Evolutionary conservation across 805 yeast genomes (phyloP).

Genomic region (Hanseniaspora taiwanica): DNA sequence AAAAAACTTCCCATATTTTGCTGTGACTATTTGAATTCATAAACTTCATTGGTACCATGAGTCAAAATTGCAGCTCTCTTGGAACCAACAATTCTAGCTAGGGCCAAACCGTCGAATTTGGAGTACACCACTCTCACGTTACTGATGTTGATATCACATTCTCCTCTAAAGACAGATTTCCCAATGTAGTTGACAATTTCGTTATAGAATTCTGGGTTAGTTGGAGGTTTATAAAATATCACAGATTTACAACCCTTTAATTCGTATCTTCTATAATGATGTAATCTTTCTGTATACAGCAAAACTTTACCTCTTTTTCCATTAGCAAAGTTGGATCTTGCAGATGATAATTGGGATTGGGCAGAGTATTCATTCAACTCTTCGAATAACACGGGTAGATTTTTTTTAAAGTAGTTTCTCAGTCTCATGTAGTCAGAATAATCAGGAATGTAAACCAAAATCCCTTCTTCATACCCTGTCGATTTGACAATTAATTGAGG

Average conservation of each 20-base stretch:
- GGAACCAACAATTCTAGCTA: slow-evolving; percentile 78
- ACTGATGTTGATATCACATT: slow-evolving; percentile 42
- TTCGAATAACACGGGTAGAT: slow-evolving; percentile 52
- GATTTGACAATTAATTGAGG: slow-evolving; percentile 49
- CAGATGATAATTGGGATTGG: slow-evolving; percentile 34
- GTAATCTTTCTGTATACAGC: slow-evolving; percentile 89
- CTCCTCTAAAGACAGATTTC: slow-evolving; percentile 35
- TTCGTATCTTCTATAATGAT: slow-evolving; percentile 78
- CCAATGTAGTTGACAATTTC: slow-evolving; percentile 66
- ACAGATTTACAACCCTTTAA: slow-evolving; percentile 75
- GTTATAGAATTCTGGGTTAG: slow-evolving; percentile 70
- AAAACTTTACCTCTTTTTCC: slow-evolving; percentile 44
- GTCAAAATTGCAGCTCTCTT: slow-evolving; percentile 55
- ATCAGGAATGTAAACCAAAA: slow-evolving; percentile 68
- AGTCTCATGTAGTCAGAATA: slow-evolving; percentile 77
- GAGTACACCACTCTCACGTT: slow-evolving; percentile 53
- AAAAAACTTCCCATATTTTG: too few species aligned
- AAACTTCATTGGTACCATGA: slow-evolving; percentile 58
- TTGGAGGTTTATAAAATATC: slow-evolving; percentile 71
- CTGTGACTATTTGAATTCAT: slow-evolving; percentile 49
- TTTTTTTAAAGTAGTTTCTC: slow-evolving; percentile 43
- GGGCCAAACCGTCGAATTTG: slow-evolving; percentile 63
- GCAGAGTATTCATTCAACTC: slow-evolving; percentile 74
- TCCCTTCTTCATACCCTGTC: slow-evolving; percentile 56
- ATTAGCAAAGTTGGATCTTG: slow-evolving; percentile 2